Evolutionary conservation across 1,284 basidiomycete species (phyloP).

Genomic region (Cystobasidium sp.): DNA sequence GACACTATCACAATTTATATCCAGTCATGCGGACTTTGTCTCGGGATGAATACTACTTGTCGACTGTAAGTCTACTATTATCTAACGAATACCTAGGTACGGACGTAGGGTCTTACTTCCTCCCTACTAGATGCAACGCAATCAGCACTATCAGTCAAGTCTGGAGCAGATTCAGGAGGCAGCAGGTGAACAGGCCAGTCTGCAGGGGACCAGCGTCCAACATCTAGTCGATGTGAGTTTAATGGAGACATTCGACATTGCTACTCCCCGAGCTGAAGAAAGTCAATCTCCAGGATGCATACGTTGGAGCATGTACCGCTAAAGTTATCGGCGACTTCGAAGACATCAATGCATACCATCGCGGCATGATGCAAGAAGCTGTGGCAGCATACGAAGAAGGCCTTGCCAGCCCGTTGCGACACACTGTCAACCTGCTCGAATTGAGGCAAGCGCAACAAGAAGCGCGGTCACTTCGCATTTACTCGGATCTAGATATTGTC

Average conservation of each 20-base stretch:
- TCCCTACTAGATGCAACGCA: constrained; percentile 4
- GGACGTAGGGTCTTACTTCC: not conserved
- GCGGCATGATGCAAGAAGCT: constrained; percentile 20
- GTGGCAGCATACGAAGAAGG: constrained; percentile 2
- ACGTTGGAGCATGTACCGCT: constrained; percentile 9
- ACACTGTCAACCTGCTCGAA: constrained; percentile 13
- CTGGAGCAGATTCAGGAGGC: not conserved
- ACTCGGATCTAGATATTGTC: constrained; percentile 17
- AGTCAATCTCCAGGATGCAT: not conserved
- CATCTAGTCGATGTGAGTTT: constrained; percentile 12
- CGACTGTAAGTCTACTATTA: not conserved
- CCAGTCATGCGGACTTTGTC: constrained; percentile 20
- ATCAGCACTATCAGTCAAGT: constrained; percentile 13
- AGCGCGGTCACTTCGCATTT: not conserved
- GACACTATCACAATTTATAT: constrained; percentile 8
- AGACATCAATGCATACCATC: constrained; percentile 22
- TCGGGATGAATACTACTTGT: constrained; percentile 3
- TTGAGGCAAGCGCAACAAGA: constrained; percentile 5
- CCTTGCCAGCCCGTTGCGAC: not conserved
- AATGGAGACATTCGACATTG: no score
- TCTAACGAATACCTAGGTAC: not conserved
- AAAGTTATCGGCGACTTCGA: constrained; percentile 14
- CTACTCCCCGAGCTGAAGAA: not conserved
- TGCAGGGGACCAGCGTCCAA: not conserved
- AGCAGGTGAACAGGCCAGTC: not conserved